Evolutionary conservation across 225 moss, liverwort and hornwort species (phyloP).

Genomic region (Neckera pumila): DNA sequence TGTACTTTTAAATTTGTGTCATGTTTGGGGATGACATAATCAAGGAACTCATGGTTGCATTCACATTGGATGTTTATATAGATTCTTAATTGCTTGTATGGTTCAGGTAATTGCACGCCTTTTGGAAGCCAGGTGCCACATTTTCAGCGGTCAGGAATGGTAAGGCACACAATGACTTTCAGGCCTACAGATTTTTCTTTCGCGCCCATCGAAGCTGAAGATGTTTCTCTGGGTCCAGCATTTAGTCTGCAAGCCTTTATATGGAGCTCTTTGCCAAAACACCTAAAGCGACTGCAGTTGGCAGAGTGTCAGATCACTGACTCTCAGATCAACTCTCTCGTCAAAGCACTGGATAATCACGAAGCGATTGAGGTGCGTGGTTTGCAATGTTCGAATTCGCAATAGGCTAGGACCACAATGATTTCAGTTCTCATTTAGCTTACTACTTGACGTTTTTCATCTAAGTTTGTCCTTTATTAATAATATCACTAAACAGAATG

Average conservation of each 20-base stretch:
- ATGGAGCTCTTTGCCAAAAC: conserved; percentile 40
- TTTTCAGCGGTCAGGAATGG: conserved; percentile 20
- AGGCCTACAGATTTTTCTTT: conserved; percentile 4
- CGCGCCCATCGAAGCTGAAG: conserved; percentile 4
- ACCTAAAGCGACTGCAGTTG: conserved; percentile 37
- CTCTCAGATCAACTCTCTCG: conserved; percentile 32
- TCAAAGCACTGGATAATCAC: conserved; percentile 24
- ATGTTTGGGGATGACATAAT: neutral
- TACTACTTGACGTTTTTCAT: neutral
- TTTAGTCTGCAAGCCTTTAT: conserved; percentile 22
- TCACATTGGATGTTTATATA: neutral
- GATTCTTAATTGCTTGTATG: neutral
- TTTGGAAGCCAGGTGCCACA: conserved; percentile 18
- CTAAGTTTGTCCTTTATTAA: neutral
- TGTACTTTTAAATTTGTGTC: neutral
- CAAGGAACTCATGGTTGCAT: neutral
- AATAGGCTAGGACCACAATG: neutral
- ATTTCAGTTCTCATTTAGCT: neutral
- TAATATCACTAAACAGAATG: neutral
- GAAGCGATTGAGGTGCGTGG: conserved; percentile 38
- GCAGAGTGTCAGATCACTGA: conserved; percentile 46
- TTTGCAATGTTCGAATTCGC: neutral
- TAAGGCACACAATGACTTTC: conserved; percentile 4
- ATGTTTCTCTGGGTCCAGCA: neutral
- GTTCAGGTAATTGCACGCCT: conserved; percentile 23